These are phyloP conservation scores for Psidium guajava DNA, from an alignment of 345 rosid genomes.

Conservation along the genomic window DNA sequence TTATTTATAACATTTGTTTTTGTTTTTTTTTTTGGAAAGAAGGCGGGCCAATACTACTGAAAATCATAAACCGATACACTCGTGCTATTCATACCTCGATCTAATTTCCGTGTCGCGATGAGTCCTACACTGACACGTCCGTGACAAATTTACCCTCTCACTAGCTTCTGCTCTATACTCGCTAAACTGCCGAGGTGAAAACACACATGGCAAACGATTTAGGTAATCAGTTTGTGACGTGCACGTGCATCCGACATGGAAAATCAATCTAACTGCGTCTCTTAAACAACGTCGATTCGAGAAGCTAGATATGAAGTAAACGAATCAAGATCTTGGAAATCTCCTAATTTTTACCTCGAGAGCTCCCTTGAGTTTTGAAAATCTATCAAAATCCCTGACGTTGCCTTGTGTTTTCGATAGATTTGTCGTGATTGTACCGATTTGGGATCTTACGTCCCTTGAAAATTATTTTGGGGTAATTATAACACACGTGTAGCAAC, in stretches of 20 bases:
- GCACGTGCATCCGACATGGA: not conserved
- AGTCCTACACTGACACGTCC: no score
- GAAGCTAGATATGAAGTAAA: not conserved
- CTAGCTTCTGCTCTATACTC: not conserved
- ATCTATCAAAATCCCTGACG: not conserved
- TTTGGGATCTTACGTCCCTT: no score
- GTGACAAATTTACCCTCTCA: not conserved
- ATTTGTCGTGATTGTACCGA: not conserved
- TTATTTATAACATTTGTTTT: no score
- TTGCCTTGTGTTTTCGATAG: not conserved
- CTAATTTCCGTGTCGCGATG: no score
- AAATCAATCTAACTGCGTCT: not conserved
- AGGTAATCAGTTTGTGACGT: not conserved
- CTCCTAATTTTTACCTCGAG: not conserved
- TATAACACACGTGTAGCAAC: not conserved
- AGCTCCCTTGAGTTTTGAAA: not conserved
- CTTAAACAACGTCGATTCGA: not conserved
- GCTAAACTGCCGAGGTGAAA: not conserved
- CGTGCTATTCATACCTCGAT: no score
- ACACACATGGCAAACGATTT: fast-evolving
- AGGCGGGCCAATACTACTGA: no score
- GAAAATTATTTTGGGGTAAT: not conserved
- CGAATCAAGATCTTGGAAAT: not conserved
- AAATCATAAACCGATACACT: no score
- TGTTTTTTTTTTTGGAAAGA: no score